A percentile compares a stretch with the other conserved stretches of the same genome.
Evolutionary conservation across 73 alveolate species (phyloP).

Genomic region (Tetrahymena elliotti): DNA sequence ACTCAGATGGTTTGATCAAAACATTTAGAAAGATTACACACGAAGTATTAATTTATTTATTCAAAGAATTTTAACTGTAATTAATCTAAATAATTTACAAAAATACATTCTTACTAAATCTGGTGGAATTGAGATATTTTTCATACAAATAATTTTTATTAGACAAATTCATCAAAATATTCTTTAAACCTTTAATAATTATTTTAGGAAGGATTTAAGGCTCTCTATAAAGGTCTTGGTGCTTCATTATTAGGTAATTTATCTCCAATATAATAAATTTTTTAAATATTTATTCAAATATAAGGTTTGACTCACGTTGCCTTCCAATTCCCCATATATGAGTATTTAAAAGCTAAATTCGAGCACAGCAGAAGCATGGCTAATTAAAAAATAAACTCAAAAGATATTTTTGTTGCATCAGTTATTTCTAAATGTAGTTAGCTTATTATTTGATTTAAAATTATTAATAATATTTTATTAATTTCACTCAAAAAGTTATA

Average conservation of each 20-base stretch:
- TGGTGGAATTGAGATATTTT: neutral
- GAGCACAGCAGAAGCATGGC: neutral
- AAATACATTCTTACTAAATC: neutral
- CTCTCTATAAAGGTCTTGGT: conserved; percentile 31
- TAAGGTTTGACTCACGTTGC: conserved; percentile 39
- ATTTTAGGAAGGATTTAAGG: conserved; percentile 20
- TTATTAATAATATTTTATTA: neutral
- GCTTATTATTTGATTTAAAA: neutral
- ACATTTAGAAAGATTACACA: neutral
- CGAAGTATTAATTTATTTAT: conserved; percentile 7
- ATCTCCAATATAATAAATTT: no score
- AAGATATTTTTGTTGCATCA: conserved; percentile 24
- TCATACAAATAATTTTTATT: neutral
- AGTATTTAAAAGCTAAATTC: conserved; percentile 5
- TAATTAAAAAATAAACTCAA: neutral
- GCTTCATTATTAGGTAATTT: conserved; percentile 23
- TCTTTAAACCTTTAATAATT: neutral
- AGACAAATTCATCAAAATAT: neutral
- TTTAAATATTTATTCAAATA: no score
- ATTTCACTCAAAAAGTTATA: neutral
- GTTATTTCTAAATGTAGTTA: conserved; percentile 27
- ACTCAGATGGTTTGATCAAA: neutral
- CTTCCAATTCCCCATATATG: conserved; percentile 34
- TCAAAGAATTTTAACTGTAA: neutral
- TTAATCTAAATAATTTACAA: neutral